Evolutionary conservation across 2,329 filamentous ascomycete species (phyloP), one percentile per base, ranked within the genome.

Genomic region (Aspergillus amoenus): DNA sequence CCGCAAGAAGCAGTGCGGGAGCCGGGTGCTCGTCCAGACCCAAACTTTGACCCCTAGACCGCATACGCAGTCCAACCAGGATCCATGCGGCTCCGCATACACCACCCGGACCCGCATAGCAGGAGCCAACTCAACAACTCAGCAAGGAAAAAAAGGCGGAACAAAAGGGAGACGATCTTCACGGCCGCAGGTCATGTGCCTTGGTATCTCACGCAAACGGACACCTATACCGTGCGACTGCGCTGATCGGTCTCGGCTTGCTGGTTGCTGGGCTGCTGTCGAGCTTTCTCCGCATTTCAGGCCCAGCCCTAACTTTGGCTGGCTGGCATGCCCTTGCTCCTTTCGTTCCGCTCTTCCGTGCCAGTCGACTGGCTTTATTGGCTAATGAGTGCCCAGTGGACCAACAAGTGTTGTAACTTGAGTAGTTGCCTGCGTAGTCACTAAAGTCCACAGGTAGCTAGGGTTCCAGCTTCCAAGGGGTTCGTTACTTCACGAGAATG

Each of bases 21-120:
- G 12, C 5, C 13, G 34, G 32, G 8, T 30, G 27, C 27, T 30
- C 27, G 9, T 11, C 27, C 27, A 9, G 27, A 30, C 27, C 9
- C 27, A 30, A 30, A 30, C 27, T 30, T 30, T 30, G 27, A 11
- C 27, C 27, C 27, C 27, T 30, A 9, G 27, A 30, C 9, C 27
- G 27, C 27, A 30, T 9, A 30, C 27, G 27, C 27, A 30, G 27
- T 30, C 27, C 27, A 30, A 30, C 27, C 27, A 30, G 9, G 8
- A 37, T 37, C 12, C 11, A 18, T 52, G 49, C 49, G 49, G 49
- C 17, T 44, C 49, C 49, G 49, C 49, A 52, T 52, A 13, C 39
- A 43, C 27, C 21, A 30, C 27, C n/a, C 30, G 45, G 30, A 34
- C 22, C 45, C 30, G 45, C 30, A 48, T 32, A 9, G 45, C 44